These are phyloP conservation scores for Pseudogymnoascus sp. DNA, from an alignment of 2,329 filamentous ascomycete genomes.

Conservation along the genomic window DNA sequence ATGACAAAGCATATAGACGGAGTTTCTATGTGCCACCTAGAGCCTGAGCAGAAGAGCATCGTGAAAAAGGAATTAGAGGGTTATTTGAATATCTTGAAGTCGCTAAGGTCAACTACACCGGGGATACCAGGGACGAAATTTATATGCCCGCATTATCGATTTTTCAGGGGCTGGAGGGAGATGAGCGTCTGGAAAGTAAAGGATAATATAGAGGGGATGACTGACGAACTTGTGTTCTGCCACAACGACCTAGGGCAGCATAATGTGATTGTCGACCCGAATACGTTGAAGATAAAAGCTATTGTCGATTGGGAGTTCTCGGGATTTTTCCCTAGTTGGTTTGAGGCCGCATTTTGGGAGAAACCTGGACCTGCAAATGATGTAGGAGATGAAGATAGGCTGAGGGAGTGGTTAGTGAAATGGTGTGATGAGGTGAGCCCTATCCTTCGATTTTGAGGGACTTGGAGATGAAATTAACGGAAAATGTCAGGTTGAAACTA, in stretches of 20 bases:
- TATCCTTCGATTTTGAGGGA: too few relatives aligned
- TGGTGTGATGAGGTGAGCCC: neutral
- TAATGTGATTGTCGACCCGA: constrained; percentile 27
- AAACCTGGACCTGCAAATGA: neutral
- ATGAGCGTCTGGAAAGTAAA: constrained; percentile 9
- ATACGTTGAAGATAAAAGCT: constrained; percentile 29
- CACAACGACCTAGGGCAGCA: constrained; percentile 26
- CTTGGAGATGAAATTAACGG: neutral
- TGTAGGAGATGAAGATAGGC: neutral
- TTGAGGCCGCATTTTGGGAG: constrained; percentile 22
- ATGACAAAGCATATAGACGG: constrained; percentile 12
- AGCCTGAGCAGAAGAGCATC: neutral
- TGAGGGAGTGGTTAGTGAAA: neutral
- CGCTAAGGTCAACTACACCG: constrained; percentile 12
- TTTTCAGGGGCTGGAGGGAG: neutral
- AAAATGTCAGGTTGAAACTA: neutral
- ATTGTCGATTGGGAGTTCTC: constrained; percentile 36
- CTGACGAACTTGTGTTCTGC: constrained; percentile 22
- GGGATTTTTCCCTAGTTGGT: constrained; percentile 31
- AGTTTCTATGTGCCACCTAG: constrained; percentile 11
- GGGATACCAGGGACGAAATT: constrained; percentile 8
- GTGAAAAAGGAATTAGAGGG: constrained; percentile 14
- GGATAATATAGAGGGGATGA: constrained; percentile 10
- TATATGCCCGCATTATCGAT: neutral
- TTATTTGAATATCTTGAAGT: constrained; percentile 9